These are phyloP conservation scores for Halophytophthora batemanensis DNA, from an alignment of 352 stramenopile species.

Conservation along the genomic window DNA sequence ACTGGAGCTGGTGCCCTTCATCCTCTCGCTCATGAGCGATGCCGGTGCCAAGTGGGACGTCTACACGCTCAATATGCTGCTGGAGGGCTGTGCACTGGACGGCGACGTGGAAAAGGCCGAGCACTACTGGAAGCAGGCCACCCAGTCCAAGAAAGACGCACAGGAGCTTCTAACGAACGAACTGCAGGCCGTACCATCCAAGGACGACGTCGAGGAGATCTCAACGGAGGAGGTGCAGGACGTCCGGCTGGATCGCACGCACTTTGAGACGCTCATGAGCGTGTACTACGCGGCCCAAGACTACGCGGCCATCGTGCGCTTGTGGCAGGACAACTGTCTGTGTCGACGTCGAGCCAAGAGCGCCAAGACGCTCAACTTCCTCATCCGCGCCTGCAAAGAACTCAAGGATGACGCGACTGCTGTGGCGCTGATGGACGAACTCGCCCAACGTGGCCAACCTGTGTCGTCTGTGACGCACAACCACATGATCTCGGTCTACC, in stretches of 20 bases:
- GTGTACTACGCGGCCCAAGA: constrained; percentile 64
- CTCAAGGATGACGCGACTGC: constrained; percentile 51
- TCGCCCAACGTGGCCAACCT: constrained; percentile 48
- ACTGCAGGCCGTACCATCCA: no score
- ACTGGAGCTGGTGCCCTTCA: constrained; percentile 44
- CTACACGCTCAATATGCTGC: constrained; percentile 74
- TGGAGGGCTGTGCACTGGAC: constrained; percentile 52
- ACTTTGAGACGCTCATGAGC: constrained; percentile 73
- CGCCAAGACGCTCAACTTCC: constrained; percentile 78
- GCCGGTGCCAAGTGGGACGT: constrained; percentile 58
- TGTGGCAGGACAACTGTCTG: constrained; percentile 54
- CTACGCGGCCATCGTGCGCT: constrained; percentile 42
- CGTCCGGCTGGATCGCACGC: constrained; percentile 54
- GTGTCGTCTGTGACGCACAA: constrained; percentile 67
- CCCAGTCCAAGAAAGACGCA: constrained; percentile 17
- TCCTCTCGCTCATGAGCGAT: constrained; percentile 49
- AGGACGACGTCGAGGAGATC: no score
- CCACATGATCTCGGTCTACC: constrained; percentile 65
- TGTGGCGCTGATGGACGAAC: constrained; percentile 53
- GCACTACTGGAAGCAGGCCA: constrained; percentile 54
- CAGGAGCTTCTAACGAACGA: no score
- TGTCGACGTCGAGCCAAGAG: constrained; percentile 68
- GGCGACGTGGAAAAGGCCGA: constrained; percentile 45
- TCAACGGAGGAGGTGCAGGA: no score
- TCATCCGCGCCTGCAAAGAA: constrained; percentile 58